Conservation (phyloP, 495 filamentous ascomycete species). For the Xylaria scruposa region DNA sequence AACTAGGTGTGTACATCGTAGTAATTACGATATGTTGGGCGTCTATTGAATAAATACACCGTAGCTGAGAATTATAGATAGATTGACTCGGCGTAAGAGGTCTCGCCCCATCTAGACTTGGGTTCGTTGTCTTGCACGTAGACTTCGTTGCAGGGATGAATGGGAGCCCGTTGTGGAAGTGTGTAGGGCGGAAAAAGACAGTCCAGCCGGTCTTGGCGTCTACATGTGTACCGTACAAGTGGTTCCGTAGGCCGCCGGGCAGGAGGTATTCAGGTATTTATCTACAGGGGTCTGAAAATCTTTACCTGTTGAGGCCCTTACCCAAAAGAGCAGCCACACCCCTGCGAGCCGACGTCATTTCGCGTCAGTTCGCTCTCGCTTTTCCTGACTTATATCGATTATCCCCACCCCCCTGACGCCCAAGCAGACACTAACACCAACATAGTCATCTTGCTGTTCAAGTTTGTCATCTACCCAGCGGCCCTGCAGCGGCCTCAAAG, state of each 20-base stretch:
- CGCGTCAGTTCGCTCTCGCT: conserved; percentile 3
- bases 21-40: background rate
- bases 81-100: conserved; percentile 21
- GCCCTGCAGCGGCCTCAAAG: background rate
- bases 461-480: background rate
- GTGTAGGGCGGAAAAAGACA: background rate
- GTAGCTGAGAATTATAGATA: background rate
- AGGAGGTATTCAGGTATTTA: conserved; percentile 3
- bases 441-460: background rate
- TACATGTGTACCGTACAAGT: background rate
- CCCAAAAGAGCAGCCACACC: background rate
- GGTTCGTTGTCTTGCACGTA: background rate
- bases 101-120: conserved; percentile 27
- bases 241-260: background rate
- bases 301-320: background rate
- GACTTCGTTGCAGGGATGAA: background rate
- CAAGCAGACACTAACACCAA: background rate
- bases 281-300: conserved; percentile 4
- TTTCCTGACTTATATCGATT: background rate
- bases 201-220: conserved; percentile 22
- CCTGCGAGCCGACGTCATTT: conserved; percentile 5
- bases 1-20: no score
- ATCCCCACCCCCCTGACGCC: background rate
- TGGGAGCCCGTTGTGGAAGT: background rate
- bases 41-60: background rate